These are phyloP conservation scores for Pontederia paniculata DNA, from an alignment of 176 grass and related monocot species.

Conservation along the genomic window DNA sequence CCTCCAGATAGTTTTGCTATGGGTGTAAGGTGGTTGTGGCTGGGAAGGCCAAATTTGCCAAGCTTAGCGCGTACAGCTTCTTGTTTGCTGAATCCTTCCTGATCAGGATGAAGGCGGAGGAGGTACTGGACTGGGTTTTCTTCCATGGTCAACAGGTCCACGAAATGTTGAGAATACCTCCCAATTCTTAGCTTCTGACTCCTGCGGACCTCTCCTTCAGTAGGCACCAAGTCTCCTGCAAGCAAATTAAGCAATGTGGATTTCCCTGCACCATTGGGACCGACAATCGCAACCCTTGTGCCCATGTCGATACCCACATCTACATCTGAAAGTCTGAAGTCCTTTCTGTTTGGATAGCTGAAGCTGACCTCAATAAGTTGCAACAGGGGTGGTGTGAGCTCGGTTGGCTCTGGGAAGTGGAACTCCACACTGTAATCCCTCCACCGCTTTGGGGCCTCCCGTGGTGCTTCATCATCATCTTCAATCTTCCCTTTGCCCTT, in stretches of 20 bases:
- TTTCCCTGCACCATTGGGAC: constrained; percentile 91
- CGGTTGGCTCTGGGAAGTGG: constrained; percentile 91
- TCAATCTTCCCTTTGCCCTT: constrained; percentile 70
- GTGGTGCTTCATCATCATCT: constrained; percentile 44
- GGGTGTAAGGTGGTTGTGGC: constrained; percentile 90
- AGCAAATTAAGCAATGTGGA: constrained; percentile 94
- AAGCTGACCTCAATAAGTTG: constrained; percentile 92
- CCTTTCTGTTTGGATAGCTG: constrained; percentile 68
- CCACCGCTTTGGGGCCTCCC: constrained; percentile 71
- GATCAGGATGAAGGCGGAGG: constrained; percentile 80
- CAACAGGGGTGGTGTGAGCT: constrained; percentile 83
- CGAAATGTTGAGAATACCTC: constrained; percentile 91
- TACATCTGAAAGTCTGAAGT: constrained; percentile 73
- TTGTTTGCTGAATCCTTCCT: constrained; percentile 86
- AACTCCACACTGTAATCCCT: constrained; percentile 90
- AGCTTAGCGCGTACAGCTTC: constrained; percentile 89
- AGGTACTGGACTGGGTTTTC: constrained; percentile 93
- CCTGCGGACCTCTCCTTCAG: constrained; percentile 65
- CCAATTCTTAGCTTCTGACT: constrained; percentile 93
- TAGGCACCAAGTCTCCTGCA: constrained; percentile 69
- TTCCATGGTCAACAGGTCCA: constrained; percentile 90
- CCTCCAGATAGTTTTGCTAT: constrained; percentile 89
- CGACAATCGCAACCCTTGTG: constrained; percentile 86
- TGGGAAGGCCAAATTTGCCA: constrained; percentile 89
- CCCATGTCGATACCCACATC: constrained; percentile 99